Percentiles rank a stretch among this genome's conserved stretches.
Evolutionary conservation across 1,284 basidiomycete genomes (phyloP).

Genomic region (Pseudozyma sp.): DNA sequence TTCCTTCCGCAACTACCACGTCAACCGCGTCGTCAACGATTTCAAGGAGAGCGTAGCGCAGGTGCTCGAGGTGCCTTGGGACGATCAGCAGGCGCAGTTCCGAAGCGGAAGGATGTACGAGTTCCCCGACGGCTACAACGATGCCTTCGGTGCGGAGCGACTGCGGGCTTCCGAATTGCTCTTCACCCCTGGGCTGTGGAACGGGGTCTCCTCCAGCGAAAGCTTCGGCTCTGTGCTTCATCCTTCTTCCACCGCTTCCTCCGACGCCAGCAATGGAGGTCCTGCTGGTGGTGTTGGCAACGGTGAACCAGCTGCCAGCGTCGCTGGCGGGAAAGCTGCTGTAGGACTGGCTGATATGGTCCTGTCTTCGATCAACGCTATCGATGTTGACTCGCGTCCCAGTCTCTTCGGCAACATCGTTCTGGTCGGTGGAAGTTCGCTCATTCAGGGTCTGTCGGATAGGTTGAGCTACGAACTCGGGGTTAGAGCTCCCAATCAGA

Average conservation of each 20-base stretch:
- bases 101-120: conserved; percentile 76
- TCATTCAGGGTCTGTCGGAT: conserved; percentile 87
- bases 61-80: conserved; percentile 86
- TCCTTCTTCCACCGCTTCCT: conserved; percentile 21
- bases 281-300: not conserved
- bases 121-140: conserved; percentile 93
- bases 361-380: conserved; percentile 81
- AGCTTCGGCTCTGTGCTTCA: conserved; percentile 22
- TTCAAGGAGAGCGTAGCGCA: conserved; percentile 91
- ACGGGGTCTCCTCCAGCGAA: conserved; percentile 32
- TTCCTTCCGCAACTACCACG: conserved; percentile 84
- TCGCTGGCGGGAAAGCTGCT: conserved; percentile 21
- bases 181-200: conserved; percentile 82
- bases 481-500: conserved; percentile 78
- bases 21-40: conserved; percentile 86
- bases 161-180: conserved; percentile 88
- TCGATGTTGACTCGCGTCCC: conserved; percentile 90
- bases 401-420: conserved; percentile 92
- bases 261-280: conserved; percentile 1
- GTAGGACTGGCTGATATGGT: conserved; percentile 73
- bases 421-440: conserved; percentile 88
- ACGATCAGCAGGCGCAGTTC: conserved; percentile 75
- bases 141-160: conserved; percentile 84
- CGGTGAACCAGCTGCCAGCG: conserved; percentile 4
- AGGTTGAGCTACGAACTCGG: conserved; percentile 83